phyloP scores from a whole-genome alignment of 2,329 filamentous ascomycete genomes.

The Byssothecium circinans region DNA sequence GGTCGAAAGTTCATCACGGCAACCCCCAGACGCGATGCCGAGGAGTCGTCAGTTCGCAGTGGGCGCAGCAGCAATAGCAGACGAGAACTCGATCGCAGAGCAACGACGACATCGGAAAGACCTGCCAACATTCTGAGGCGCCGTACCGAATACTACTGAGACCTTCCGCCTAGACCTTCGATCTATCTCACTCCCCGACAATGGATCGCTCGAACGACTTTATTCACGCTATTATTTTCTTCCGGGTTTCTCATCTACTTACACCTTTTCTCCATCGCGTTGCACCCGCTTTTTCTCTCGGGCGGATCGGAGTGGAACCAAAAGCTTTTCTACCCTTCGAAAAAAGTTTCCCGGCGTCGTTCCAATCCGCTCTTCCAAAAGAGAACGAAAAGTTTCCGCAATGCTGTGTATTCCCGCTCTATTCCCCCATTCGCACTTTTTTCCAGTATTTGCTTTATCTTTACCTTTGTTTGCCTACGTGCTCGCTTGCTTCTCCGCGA shows the following conservation, averaged over 20 bases:
- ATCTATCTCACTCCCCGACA: background rate
- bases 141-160: slow-evolving; percentile 23
- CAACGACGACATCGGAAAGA: slow-evolving; percentile 22
- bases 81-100: slow-evolving; percentile 23
- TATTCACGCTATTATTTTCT: slow-evolving; percentile 1
- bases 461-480: slow-evolving; percentile 4
- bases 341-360: slow-evolving; percentile 17
- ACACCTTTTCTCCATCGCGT: slow-evolving; percentile 10
- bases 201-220: background rate
- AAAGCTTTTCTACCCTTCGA: slow-evolving; percentile 21
- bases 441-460: slow-evolving; percentile 14
- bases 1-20: slow-evolving; percentile 21
- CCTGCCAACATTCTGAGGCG: slow-evolving; percentile 20
- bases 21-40: slow-evolving; percentile 27
- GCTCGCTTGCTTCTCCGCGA: slow-evolving; percentile 27
- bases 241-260: slow-evolving; percentile 7
- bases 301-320: slow-evolving; percentile 22
- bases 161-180: slow-evolving; percentile 1
- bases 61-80: slow-evolving; percentile 28
- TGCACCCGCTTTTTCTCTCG: slow-evolving; percentile 16
- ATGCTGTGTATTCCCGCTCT: slow-evolving; percentile 14
- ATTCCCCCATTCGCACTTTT: slow-evolving; percentile 24
- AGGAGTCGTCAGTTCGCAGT: slow-evolving; percentile 34
- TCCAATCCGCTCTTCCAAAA: slow-evolving; percentile 14
- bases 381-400: slow-evolving; percentile 16